Evolutionary conservation across 1,284 basidiomycete species (phyloP), one percentile per base, ranked within the genome.

Genomic region (Tranzscheliella williamsii): DNA sequence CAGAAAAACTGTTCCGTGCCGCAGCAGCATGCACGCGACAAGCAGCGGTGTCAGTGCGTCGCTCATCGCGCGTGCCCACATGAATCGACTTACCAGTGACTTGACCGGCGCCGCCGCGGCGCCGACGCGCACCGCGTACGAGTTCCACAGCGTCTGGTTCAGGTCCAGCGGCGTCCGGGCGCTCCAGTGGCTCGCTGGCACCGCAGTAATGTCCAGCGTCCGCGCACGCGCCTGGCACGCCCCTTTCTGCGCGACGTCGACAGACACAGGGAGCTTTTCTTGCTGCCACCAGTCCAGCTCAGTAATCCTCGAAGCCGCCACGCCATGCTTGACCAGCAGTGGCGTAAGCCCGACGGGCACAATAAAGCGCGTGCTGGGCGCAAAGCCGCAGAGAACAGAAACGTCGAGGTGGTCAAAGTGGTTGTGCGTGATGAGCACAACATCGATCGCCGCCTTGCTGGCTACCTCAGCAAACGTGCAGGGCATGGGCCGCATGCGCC

Each of bases 361-460:
- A 32, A 78, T 33, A 66, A 76, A 78, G 8, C 31, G 44, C 4
- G 61, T 55, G 16, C 31, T 26, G 31, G 51, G 49, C 4, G 70
- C 58, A 13, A 78, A 39, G n/a, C 53, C 36, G 13, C 44, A 63
- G 7, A 73, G 53, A 9, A 70, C 45, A 6, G 42, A 40, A n/a
- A 72, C 45, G 53, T 75, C 70, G 34, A 75, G 51, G 37, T 72
- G 67, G 20, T 70, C 69, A 52, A 69, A 72, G 53, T 73, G 68
- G 24, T 81, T 81, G 68, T 81, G 81, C 0, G 79, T 80, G 4
- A 81, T 78, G 13, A 81, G 70, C 1, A 81, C 76, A 4, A 81
- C 65, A 47, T 81, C 81, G 8, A 81, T 73, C 22, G 72, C 61
- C 32, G 76, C 77, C 22, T 50, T 40, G 16, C 30, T 17, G 11